A percentile compares a stretch with the other conserved stretches of the same genome.
These are phyloP conservation scores for Atkinsonella hypoxylon DNA, from an alignment of 2,329 filamentous ascomycete species.

Conservation along the genomic window DNA sequence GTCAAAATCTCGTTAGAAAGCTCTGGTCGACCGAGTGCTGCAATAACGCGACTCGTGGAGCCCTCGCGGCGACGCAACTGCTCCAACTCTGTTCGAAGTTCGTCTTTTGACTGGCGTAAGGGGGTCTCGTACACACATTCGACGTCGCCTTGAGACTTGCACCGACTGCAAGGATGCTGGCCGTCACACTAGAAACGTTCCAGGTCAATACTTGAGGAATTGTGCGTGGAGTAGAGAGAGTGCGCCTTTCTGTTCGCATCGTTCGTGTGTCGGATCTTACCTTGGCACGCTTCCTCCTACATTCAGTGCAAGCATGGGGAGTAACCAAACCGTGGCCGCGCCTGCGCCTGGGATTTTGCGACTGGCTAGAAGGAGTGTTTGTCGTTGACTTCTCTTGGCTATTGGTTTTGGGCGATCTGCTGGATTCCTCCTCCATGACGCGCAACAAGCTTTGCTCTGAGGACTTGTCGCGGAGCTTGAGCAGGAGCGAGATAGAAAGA, in stretches of 20 bases:
- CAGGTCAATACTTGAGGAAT: not conserved
- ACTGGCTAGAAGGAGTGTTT: constrained; percentile 17
- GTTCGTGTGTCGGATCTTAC: constrained; percentile 19
- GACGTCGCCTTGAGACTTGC: constrained; percentile 34
- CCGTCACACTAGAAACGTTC: constrained; percentile 40
- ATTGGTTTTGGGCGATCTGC: not conserved
- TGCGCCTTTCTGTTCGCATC: too few species aligned
- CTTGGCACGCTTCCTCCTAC: constrained; percentile 49
- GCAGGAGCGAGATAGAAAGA: not conserved
- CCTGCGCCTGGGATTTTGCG: constrained; percentile 31
- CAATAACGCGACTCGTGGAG: constrained; percentile 40
- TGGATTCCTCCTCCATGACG: not conserved
- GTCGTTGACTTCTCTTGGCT: constrained; percentile 2
- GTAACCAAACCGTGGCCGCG: constrained; percentile 43
- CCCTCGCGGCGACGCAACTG: constrained; percentile 38
- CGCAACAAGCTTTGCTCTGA: not conserved
- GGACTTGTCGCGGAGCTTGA: not conserved
- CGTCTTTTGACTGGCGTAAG: constrained; percentile 50
- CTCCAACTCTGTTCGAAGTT: constrained; percentile 47
- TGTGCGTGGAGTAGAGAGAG: not conserved
- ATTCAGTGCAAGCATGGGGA: constrained; percentile 47
- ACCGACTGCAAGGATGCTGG: constrained; percentile 40
- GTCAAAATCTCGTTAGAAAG: constrained; percentile 41
- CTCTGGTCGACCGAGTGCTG: constrained; percentile 37
- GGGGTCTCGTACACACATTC: constrained; percentile 50